These are phyloP conservation scores for Hymenoscyphus repandus DNA, from an alignment of 2,329 filamentous ascomycete species.

Conservation along the genomic window DNA sequence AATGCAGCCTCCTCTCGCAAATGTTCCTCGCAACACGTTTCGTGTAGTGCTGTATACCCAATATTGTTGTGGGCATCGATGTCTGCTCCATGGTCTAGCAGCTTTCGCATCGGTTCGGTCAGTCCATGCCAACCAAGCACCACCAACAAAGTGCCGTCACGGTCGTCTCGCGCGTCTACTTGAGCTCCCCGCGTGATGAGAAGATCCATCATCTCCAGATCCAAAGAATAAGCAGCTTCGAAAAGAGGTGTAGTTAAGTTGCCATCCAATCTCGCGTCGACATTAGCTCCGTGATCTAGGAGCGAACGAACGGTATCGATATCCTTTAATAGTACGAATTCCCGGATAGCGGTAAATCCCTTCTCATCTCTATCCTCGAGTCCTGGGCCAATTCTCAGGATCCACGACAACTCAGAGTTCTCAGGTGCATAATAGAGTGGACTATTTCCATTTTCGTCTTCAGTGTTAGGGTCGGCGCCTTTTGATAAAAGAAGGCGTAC, in stretches of 20 bases:
- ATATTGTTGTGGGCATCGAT: background rate
- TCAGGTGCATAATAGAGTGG: background rate
- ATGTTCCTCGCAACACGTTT: no score
- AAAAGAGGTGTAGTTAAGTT: background rate
- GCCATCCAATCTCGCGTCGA: background rate
- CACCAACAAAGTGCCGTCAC: background rate
- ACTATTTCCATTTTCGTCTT: background rate
- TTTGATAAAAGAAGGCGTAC: background rate
- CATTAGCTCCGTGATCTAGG: background rate
- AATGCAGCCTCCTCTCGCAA: no score
- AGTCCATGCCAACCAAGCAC: background rate
- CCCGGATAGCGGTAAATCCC: background rate
- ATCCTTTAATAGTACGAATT: background rate
- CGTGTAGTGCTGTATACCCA: background rate
- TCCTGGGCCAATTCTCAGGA: background rate
- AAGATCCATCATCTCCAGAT: background rate
- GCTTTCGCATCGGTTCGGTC: background rate
- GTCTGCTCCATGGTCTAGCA: conserved; percentile 1
- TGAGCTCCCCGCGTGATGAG: background rate
- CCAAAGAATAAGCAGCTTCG: background rate
- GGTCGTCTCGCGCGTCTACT: background rate
- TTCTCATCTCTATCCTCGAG: background rate
- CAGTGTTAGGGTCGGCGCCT: background rate
- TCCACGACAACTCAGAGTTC: background rate
- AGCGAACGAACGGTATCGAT: background rate